These are phyloP conservation scores for Draba incana DNA, from an alignment of 345 rosid genomes.

Conservation along the genomic window DNA sequence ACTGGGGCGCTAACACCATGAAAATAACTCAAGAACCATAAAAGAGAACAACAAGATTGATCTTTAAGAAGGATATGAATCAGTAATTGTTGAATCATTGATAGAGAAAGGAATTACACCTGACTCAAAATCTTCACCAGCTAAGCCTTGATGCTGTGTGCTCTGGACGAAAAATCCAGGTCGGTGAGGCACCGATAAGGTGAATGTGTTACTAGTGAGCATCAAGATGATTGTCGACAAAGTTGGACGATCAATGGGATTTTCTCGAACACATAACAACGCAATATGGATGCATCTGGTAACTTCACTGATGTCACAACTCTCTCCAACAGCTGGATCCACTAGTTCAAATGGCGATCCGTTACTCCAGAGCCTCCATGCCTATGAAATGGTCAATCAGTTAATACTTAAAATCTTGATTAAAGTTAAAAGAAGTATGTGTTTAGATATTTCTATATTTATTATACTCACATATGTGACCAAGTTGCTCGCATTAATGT, in stretches of 20 bases:
- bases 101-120: slow-evolving; percentile 3
- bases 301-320: neutral
- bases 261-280: slow-evolving; percentile 22
- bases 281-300: slow-evolving; percentile 18
- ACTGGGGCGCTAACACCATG: neutral
- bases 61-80: slow-evolving; percentile 29
- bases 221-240: slow-evolving; percentile 7
- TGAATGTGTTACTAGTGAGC: slow-evolving; percentile 26
- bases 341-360: slow-evolving; percentile 3
- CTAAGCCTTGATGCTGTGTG: neutral
- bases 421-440: neutral
- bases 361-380: slow-evolving; percentile 25
- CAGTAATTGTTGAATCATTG: slow-evolving; percentile 20
- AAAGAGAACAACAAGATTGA: slow-evolving; percentile 17
- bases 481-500: neutral
- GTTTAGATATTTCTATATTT: neutral
- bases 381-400: neutral
- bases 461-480: slow-evolving; percentile 29
- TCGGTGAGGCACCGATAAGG: slow-evolving; percentile 17
- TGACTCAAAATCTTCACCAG: too few relatives aligned
- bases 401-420: neutral
- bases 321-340: neutral
- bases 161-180: slow-evolving; percentile 23
- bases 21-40: neutral
- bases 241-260: slow-evolving; percentile 8